A percentile compares a stretch with the other conserved stretches of the same genome.
These are phyloP conservation scores for Pythium monospermum DNA, from an alignment of 352 stramenopile genomes.

Conservation along the genomic window DNA sequence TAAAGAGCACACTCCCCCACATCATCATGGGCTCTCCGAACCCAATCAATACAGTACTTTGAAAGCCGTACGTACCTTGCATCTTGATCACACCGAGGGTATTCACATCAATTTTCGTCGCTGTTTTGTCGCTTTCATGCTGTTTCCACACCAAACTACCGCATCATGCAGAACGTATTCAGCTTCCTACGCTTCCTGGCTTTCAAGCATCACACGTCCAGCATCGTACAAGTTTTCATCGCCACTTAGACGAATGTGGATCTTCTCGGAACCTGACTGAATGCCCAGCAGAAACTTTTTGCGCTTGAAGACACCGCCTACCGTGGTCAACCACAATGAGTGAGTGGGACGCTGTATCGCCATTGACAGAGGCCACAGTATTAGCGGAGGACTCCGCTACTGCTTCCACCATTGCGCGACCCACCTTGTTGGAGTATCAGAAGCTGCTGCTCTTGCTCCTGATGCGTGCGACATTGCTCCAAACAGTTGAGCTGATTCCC, in stretches of 20 bases:
- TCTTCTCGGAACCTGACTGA: constrained; percentile 50
- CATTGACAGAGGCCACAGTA: neutral
- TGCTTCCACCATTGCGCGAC: no score
- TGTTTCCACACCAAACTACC: constrained; percentile 63
- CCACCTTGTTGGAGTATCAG: constrained; percentile 72
- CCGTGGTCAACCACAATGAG: neutral
- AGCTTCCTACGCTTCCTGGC: no score
- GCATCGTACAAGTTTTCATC: constrained; percentile 50
- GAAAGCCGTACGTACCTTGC: constrained; percentile 28
- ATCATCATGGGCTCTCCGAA: no score
- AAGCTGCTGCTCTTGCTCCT: constrained; percentile 58
- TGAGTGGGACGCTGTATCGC: no score
- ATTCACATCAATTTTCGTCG: constrained; percentile 45
- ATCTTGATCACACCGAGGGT: constrained; percentile 49
- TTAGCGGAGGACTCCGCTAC: neutral
- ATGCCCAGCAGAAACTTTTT: constrained; percentile 76
- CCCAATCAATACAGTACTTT: no score
- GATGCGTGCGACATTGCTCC: constrained; percentile 62
- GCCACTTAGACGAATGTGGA: constrained; percentile 54
- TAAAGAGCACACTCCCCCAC: constrained; percentile 3
- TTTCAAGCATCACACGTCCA: neutral
- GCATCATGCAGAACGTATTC: no score
- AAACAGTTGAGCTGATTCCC: constrained; percentile 80
- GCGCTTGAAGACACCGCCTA: constrained; percentile 62
- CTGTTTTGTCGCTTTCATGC: constrained; percentile 45